Conservation (phyloP, 345 rosid species). For the Camelina sativa region DNA sequence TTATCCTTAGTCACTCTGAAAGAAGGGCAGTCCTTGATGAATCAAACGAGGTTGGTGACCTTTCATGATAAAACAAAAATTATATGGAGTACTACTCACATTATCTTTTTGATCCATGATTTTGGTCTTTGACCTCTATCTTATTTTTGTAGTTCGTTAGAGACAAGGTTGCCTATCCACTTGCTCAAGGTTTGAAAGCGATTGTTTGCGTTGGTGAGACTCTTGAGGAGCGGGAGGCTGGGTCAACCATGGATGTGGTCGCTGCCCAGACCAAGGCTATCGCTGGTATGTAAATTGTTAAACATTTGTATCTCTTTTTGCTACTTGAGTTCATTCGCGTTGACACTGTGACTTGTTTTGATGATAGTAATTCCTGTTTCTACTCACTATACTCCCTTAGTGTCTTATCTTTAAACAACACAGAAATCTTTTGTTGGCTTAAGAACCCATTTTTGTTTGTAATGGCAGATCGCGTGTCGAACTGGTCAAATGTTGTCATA, state of each 20-base stretch:
- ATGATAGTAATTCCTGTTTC: neutral
- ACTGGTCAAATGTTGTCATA: conserved; percentile 77
- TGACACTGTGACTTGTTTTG: neutral
- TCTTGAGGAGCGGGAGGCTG: conserved; percentile 87
- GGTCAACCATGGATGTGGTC: conserved; percentile 81
- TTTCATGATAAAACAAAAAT: neutral
- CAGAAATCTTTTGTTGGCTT: neutral
- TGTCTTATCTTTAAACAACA: neutral
- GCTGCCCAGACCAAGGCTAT: conserved; percentile 94
- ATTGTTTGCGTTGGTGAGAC: conserved; percentile 97
- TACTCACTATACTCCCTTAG: neutral
- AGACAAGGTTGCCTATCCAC: conserved; percentile 93
- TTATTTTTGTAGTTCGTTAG: conserved; percentile 70
- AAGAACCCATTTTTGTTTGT: conserved; percentile 2
- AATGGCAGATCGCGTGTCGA: conserved; percentile 57
- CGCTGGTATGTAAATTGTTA: conserved; percentile 55
- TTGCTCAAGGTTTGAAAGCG: conserved; percentile 84
- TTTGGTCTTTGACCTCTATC: conserved; percentile 13
- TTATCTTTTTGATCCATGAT: neutral
- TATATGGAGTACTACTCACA: neutral
- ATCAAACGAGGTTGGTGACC: conserved; percentile 63
- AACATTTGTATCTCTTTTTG: neutral
- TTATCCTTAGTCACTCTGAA: conserved; percentile 94
- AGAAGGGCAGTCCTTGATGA: conserved; percentile 73
- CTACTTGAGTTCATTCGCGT: neutral